Evolutionary conservation across 495 filamentous ascomycete species (phyloP), one percentile per base, ranked within the genome.

Genomic region (Hypoxylon perforatum): DNA sequence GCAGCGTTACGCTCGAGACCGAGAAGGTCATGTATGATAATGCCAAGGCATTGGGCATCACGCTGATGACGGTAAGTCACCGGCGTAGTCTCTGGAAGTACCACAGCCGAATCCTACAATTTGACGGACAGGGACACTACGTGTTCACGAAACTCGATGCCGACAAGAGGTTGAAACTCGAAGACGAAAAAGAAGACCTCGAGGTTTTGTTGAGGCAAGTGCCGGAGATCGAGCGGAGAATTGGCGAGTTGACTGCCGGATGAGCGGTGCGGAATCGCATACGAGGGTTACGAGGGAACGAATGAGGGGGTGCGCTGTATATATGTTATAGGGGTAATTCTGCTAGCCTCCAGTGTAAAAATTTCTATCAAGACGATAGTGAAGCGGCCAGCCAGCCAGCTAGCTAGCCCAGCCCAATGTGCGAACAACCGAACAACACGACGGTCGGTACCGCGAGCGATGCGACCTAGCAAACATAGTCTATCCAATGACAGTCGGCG

Each of bases 1-100:
- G 90, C 48, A 91, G 87, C 51, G 93, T 98, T 19, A 97, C 96
- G 7, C 83, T 97, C 8, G 94, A 97, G 46, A 93, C 94, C 39
- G 95, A 99, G 73, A 91, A 92, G 70, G 84, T 92, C 71, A 97
- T 99, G 93, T 99, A 99, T 77, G 94, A 97, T 57, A 94, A 90
- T 17, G 95, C 96, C 47, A 99, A 99, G 84, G 80, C 83, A 35
- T 78, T 96, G 19, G 93, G 92, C 4, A 94, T 96, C 68, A 98
- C 95, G 2, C 80, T 99, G 41, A 97, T 99, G 91, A 99, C 95
- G 0, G 95, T 99, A 2, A 91, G 87, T 56, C 95, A 99, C 76
- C 81, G 95, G 0, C 79, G 93, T 21, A 97, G 92, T 80, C 75
- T 99, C 67, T 99, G 95, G 95, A 92, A 94, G 75, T 97, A 98